Evolutionary conservation across 2,329 filamentous ascomycete genomes (phyloP).

Genomic region (Neodidymelliopsis sp.): DNA sequence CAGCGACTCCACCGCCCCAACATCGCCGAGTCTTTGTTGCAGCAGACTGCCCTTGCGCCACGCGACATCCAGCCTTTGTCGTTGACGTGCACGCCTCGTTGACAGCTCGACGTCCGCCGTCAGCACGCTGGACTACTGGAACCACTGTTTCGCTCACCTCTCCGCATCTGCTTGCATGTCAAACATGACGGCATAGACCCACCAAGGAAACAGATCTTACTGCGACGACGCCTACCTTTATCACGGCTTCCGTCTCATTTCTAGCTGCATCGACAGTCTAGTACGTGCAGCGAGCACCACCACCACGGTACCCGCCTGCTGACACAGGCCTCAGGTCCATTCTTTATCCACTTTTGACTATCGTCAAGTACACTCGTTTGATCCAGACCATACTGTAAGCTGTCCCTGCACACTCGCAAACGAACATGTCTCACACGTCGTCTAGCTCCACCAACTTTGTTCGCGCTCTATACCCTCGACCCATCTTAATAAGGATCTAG

Average conservation of each 20-base stretch:
- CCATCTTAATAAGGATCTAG: slow-evolving; percentile 36
- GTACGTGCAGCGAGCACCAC: slow-evolving; percentile 32
- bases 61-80: slow-evolving; percentile 23
- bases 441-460: slow-evolving; percentile 23
- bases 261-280: slow-evolving; percentile 48
- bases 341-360: slow-evolving; percentile 49
- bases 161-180: slow-evolving; percentile 31
- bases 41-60: slow-evolving; percentile 6
- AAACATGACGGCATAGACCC: slow-evolving; percentile 48
- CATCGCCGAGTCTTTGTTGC: slow-evolving; percentile 20
- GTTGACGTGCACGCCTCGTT: slow-evolving; percentile 21
- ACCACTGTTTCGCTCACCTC: slow-evolving; percentile 24
- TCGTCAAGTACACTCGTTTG: slow-evolving; percentile 63
- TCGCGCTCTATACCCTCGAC: slow-evolving; percentile 30
- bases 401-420: slow-evolving; percentile 1
- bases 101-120: slow-evolving; percentile 28
- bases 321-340: slow-evolving; percentile 41
- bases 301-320: slow-evolving; percentile 13
- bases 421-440: slow-evolving; percentile 21
- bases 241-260: slow-evolving; percentile 34
- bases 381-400: slow-evolving; percentile 49
- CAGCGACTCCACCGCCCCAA: slow-evolving; percentile 27
- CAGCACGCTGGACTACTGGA: slow-evolving; percentile 31
- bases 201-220: slow-evolving; percentile 27
- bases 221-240: slow-evolving; percentile 32